Conservation (phyloP, 352 stramenopile genomes). For the Plasmopara viticola region DNA sequence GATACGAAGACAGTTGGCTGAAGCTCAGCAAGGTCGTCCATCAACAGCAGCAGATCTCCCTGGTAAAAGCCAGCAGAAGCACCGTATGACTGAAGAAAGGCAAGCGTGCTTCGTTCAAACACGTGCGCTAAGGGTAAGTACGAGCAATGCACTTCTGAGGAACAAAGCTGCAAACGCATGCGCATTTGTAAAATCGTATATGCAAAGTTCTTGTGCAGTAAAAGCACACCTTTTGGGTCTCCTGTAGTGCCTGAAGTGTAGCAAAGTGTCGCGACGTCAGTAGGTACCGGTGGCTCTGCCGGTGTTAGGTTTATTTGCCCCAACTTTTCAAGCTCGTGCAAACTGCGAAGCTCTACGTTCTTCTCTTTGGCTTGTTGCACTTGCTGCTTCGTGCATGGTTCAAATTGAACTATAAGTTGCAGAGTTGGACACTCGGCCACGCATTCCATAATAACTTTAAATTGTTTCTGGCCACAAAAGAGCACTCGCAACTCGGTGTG, state of each 20-base stretch:
- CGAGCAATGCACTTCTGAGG: slow-evolving; percentile 86
- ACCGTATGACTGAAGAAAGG: slow-evolving; percentile 76
- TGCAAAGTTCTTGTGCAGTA: slow-evolving; percentile 75
- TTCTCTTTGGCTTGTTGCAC: slow-evolving; percentile 12
- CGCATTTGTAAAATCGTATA: slow-evolving; percentile 15
- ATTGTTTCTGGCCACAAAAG: slow-evolving; percentile 40
- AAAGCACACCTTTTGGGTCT: slow-evolving; percentile 91
- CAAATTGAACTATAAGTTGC: slow-evolving; percentile 35
- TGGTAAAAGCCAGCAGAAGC: slow-evolving; percentile 64
- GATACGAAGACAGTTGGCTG: slow-evolving; percentile 87
- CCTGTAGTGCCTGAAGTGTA: slow-evolving; percentile 93
- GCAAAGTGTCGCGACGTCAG: slow-evolving; percentile 87
- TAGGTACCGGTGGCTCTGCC: slow-evolving; percentile 26
- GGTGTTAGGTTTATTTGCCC: slow-evolving; percentile 21
- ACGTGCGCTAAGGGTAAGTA: slow-evolving; percentile 96
- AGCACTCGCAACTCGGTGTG: slow-evolving; percentile 44
- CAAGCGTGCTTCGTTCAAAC: slow-evolving; percentile 89
- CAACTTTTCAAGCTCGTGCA: slow-evolving; percentile 23
- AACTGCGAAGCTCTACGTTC: slow-evolving; percentile 27
- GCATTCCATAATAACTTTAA: slow-evolving; percentile 32
- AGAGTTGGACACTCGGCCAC: slow-evolving; percentile 26
- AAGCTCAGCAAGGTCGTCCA: slow-evolving; percentile 90
- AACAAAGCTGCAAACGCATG: slow-evolving; percentile 15
- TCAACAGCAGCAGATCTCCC: slow-evolving; percentile 83
- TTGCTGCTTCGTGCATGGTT: slow-evolving; percentile 27